A percentile compares a stretch with the other conserved stretches of the same genome.
phyloP scores from a whole-genome alignment of 345 rosid species.

The Syzygium grande region DNA sequence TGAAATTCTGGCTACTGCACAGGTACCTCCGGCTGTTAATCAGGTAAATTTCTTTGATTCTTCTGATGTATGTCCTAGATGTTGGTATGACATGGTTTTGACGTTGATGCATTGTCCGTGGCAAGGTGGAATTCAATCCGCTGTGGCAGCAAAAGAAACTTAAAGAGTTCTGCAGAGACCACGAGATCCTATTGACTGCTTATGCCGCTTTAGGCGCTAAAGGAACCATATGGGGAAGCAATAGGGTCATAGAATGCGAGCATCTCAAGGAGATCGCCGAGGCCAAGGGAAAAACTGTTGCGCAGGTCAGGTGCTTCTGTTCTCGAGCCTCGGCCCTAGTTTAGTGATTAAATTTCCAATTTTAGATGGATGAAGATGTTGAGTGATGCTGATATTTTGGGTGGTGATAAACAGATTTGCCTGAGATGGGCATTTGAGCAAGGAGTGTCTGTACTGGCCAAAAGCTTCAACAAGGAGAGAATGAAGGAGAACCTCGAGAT shows the following conservation, averaged over 20 bases:
- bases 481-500: constrained; percentile 9
- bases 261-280: constrained; percentile 58
- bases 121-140: constrained; percentile 84
- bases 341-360: neutral
- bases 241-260: constrained; percentile 50
- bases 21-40: constrained; percentile 64
- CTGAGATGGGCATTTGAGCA: constrained; percentile 10
- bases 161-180: constrained; percentile 46
- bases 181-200: constrained; percentile 46
- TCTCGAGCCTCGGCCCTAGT: neutral
- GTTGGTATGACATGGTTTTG: neutral
- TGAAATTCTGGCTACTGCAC: constrained; percentile 46
- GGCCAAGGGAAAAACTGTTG: constrained; percentile 57
- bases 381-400: neutral
- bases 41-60: constrained; percentile 35
- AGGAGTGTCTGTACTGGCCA: constrained; percentile 7
- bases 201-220: constrained; percentile 61
- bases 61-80: neutral
- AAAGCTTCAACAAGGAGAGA: constrained; percentile 11
- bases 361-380: neutral
- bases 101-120: constrained; percentile 16
- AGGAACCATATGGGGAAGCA: constrained; percentile 72
- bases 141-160: constrained; percentile 72
- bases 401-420: neutral
- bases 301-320: constrained; percentile 38